Evolutionary conservation across 345 rosid genomes (phyloP).

Genomic region (Euphorbia pulcherrima): DNA sequence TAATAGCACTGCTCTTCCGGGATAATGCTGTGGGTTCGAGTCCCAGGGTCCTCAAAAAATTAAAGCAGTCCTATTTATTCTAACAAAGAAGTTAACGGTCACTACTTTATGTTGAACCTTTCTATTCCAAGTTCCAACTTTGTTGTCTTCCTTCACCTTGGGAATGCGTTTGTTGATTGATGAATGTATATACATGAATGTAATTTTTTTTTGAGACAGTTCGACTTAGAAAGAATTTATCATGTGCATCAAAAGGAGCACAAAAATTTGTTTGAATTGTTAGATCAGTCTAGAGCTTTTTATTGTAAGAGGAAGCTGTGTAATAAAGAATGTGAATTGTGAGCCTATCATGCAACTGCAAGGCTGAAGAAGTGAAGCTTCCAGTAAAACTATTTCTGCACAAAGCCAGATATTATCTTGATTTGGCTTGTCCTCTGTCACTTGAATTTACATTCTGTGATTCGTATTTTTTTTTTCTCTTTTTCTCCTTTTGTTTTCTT

Average conservation of each 20-base stretch:
- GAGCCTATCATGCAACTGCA: not conserved
- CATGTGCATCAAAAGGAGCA: not conserved
- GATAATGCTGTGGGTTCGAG: not conserved
- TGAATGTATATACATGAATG: not conserved
- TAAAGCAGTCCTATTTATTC: too few species aligned
- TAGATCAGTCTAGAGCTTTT: not conserved
- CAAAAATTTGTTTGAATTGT: not conserved
- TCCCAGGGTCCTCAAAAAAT: too few species aligned
- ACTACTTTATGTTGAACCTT: not conserved
- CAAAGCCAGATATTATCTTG: not conserved
- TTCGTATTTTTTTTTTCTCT: not conserved
- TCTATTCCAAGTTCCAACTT: not conserved
- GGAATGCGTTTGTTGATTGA: not conserved
- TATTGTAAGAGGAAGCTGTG: not conserved
- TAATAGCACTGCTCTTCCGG: too few species aligned
- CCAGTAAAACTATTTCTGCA: not conserved
- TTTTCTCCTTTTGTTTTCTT: not conserved
- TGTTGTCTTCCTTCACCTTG: not conserved
- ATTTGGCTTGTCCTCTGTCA: not conserved
- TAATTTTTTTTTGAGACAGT: not conserved
- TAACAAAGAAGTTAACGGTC: too few species aligned
- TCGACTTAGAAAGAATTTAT: too few species aligned
- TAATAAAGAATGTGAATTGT: not conserved
- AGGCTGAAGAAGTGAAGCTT: not conserved
- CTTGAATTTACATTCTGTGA: not conserved